These are phyloP conservation scores for Miamiensis avidus DNA, from an alignment of 169 alveolate species.

Conservation along the genomic window DNA sequence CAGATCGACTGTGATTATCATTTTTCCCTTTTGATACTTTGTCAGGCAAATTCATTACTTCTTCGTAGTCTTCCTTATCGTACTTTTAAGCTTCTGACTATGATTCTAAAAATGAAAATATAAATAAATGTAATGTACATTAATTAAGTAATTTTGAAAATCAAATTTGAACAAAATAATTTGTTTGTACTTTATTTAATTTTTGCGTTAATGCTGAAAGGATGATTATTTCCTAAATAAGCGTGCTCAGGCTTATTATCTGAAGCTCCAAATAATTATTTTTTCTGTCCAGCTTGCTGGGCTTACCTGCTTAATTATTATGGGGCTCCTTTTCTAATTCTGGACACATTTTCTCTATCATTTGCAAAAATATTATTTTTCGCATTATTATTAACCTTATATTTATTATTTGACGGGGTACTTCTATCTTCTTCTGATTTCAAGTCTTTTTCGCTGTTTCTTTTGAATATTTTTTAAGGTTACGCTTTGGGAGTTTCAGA, in stretches of 20 bases:
- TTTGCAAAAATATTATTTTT: not conserved
- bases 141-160: too few species aligned
- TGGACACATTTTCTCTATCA: not conserved
- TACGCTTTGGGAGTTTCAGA: not conserved
- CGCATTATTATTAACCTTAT: constrained; percentile 11
- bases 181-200: not conserved
- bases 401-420: not conserved
- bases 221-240: constrained; percentile 3
- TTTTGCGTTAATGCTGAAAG: not conserved
- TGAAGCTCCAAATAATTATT: not conserved
- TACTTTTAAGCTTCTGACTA: not conserved
- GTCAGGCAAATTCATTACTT: constrained; percentile 25
- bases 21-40: not conserved
- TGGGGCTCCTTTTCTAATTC: constrained; percentile 54
- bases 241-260: not conserved
- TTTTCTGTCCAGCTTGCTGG: constrained; percentile 22
- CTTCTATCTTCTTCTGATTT: constrained; percentile 6
- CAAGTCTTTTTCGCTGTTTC: not conserved
- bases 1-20: not conserved
- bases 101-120: not conserved
- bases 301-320: constrained; percentile 38
- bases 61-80: constrained; percentile 9
- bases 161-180: not conserved
- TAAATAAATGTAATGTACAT: not conserved
- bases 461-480: not conserved